phyloP scores from a whole-genome alignment of 441 rosid genomes.

The Populus trichocarpa region DNA sequence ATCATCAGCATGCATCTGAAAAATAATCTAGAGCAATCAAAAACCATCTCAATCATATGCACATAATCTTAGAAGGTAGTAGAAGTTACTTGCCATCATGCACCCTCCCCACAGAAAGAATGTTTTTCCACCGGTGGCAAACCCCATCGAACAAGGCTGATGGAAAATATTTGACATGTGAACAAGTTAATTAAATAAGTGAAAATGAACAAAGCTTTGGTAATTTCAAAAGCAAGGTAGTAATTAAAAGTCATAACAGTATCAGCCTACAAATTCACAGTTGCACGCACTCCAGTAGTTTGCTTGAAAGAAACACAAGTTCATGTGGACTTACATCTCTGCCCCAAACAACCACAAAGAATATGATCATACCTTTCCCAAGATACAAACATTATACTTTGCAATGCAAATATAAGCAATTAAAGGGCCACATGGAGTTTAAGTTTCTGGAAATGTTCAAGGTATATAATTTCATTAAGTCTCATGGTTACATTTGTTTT shows the following conservation, averaged over 20 bases:
- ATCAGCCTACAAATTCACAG: constrained; percentile 12
- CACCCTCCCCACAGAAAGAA: constrained; percentile 99
- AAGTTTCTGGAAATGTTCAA: background rate
- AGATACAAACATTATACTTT: no score
- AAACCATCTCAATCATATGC: constrained; percentile 10
- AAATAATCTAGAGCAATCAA: constrained; percentile 27
- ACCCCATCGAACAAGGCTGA: constrained; percentile 99
- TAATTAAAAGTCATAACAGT: background rate
- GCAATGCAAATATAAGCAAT: background rate
- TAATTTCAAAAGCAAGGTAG: constrained; percentile 15
- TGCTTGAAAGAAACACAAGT: background rate
- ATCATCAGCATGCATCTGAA: constrained; percentile 99
- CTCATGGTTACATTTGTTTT: background rate
- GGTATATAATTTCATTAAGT: background rate
- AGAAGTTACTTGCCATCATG: constrained; percentile 75
- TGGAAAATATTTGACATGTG: constrained; percentile 14
- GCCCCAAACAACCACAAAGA: background rate
- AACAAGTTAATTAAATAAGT: constrained; percentile 6
- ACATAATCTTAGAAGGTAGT: constrained; percentile 18
- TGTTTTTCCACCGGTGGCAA: constrained; percentile 98
- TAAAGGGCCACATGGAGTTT: background rate
- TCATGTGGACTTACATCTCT: background rate
- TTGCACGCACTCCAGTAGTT: background rate
- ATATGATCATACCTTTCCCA: no score
- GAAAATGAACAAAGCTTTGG: constrained; percentile 12